Percentiles rank a stretch among this genome's conserved stretches.
These are phyloP conservation scores for Scedosporium minutisporum DNA, from an alignment of 2,329 filamentous ascomycete genomes.

Conservation along the genomic window DNA sequence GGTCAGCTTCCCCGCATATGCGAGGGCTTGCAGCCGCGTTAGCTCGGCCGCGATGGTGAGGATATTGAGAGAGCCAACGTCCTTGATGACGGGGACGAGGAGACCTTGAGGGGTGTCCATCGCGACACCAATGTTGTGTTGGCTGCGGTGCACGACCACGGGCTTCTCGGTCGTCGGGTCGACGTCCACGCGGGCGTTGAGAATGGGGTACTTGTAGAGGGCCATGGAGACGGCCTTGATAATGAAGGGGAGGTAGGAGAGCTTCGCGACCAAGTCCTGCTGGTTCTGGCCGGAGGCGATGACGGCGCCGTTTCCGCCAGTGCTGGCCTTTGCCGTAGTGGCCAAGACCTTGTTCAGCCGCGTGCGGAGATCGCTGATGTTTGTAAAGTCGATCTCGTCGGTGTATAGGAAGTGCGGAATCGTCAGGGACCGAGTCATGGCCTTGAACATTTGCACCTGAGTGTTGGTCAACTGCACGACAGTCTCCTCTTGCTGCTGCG, in stretches of 20 bases:
- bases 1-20: constrained; percentile 63
- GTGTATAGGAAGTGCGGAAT: constrained; percentile 96
- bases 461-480: constrained; percentile 62
- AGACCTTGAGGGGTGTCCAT: constrained; percentile 88
- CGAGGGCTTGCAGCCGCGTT: constrained; percentile 60
- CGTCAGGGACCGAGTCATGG: constrained; percentile 82
- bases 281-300: constrained; percentile 26
- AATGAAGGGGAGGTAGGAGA: constrained; percentile 89
- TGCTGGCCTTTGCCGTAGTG: constrained; percentile 7
- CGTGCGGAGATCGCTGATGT: constrained; percentile 60
- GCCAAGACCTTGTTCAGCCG: constrained; percentile 61
- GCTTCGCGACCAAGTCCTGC: constrained; percentile 42
- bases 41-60: constrained; percentile 70
- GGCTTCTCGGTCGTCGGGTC: constrained; percentile 52
- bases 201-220: constrained; percentile 68
- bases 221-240: constrained; percentile 90
- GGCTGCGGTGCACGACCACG: constrained; percentile 63
- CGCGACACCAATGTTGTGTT: constrained; percentile 92
- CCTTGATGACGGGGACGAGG: constrained; percentile 82
- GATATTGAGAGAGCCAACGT: constrained; percentile 70
- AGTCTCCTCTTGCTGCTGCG: constrained; percentile 52
- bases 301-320: too few relatives aligned
- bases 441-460: constrained; percentile 92
- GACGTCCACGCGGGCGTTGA: constrained; percentile 76
- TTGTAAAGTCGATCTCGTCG: constrained; percentile 76